Conservation (phyloP, 805 yeast genomes). For the Gaillardinia entomophila region DNA sequence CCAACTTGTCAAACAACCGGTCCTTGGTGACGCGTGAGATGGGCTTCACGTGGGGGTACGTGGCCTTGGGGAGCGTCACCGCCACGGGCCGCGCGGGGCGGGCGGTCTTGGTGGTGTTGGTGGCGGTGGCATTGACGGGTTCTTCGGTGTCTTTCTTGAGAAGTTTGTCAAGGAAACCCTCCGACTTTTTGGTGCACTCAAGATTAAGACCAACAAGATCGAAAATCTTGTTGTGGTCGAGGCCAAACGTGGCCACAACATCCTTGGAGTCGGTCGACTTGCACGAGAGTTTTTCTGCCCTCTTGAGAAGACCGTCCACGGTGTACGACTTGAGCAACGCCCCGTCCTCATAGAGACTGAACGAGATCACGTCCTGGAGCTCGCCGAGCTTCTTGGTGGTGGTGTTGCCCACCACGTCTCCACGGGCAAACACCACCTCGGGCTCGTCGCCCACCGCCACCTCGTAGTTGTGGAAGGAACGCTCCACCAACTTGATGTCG, state of each 20-base stretch:
- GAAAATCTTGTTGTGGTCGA: constrained; percentile 49
- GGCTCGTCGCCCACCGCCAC: constrained; percentile 20
- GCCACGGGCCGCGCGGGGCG: constrained; percentile 11
- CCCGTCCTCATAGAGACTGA: constrained; percentile 36
- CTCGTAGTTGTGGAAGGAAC: constrained; percentile 44
- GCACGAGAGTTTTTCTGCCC: constrained; percentile 37
- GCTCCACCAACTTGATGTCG: constrained; percentile 55
- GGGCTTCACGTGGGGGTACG: constrained; percentile 35
- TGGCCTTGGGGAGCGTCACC: constrained; percentile 40
- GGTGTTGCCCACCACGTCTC: constrained; percentile 32
- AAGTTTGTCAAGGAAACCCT: constrained; percentile 18
- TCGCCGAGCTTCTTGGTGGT: constrained; percentile 33
- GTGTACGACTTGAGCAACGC: constrained; percentile 21
- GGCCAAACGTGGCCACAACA: constrained; percentile 35
- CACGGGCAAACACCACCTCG: constrained; percentile 40
- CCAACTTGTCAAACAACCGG: constrained; percentile 43
- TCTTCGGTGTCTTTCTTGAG: constrained; percentile 12
- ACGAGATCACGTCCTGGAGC: constrained; percentile 19
- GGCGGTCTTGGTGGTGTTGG: constrained; percentile 11
- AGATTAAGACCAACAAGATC: constrained; percentile 39
- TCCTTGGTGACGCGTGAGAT: constrained; percentile 35
- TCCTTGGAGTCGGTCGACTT: constrained; percentile 17
- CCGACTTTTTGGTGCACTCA: constrained; percentile 28
- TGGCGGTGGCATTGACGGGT: constrained; percentile 7
- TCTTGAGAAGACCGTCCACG: constrained; percentile 18